Evolutionary conservation across 257 asterid species (phyloP).

Genomic region (Cynanchum wilfordii): DNA sequence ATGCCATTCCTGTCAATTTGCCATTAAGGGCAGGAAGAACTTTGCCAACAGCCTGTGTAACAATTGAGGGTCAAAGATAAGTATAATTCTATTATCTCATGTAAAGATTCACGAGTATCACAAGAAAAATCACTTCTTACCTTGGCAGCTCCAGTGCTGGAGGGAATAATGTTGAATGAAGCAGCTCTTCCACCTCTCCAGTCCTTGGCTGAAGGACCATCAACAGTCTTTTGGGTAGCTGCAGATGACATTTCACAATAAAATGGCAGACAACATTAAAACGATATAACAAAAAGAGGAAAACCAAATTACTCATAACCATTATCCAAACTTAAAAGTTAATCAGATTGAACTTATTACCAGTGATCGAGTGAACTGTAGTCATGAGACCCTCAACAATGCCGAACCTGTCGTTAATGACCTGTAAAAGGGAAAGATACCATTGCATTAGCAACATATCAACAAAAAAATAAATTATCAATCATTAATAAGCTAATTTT

Average conservation of each 20-base stretch:
- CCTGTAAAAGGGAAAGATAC: slow-evolving; percentile 24
- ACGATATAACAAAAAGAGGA: too few species aligned
- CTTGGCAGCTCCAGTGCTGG: slow-evolving; percentile 95
- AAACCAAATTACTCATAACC: background rate
- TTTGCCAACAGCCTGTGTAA: slow-evolving; percentile 67
- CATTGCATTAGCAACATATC: background rate
- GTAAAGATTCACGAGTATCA: background rate
- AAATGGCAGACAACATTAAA: background rate
- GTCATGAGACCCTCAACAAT: slow-evolving; percentile 85
- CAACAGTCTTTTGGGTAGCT: slow-evolving; percentile 78
- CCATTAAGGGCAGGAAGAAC: slow-evolving; percentile 81
- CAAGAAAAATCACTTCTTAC: slow-evolving; percentile 17
- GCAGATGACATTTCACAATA: background rate
- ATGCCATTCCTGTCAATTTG: slow-evolving; percentile 74
- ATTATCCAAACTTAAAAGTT: background rate
- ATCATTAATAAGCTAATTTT: background rate
- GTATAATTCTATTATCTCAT: too few species aligned
- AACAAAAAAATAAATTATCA: background rate
- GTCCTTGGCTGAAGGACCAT: slow-evolving; percentile 86
- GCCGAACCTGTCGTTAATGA: slow-evolving; percentile 68
- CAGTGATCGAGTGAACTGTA: slow-evolving; percentile 72
- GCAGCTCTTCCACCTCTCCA: slow-evolving; percentile 98
- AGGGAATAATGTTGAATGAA: slow-evolving; percentile 76
- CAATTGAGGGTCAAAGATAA: slow-evolving; percentile 15
- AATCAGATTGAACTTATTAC: slow-evolving; percentile 17